Conservation (phyloP, 1,284 basidiomycete species). For the Grifola frondosa region DNA sequence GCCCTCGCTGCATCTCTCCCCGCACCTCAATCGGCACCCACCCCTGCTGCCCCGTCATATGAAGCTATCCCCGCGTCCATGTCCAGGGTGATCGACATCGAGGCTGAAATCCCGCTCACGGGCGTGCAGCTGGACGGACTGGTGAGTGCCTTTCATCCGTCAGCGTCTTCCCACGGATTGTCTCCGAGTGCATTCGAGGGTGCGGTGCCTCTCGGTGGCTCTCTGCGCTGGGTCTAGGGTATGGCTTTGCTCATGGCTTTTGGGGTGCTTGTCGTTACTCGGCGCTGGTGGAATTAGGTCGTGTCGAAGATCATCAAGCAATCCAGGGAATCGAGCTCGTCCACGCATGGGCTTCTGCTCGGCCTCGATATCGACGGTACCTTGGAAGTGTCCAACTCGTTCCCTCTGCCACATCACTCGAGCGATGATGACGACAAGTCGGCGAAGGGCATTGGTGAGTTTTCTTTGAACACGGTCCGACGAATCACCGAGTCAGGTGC, state of each 20-base stretch:
- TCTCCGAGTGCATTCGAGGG: conserved; percentile 13
- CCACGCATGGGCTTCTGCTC: conserved; percentile 82
- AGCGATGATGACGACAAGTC: conserved; percentile 80
- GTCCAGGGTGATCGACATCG: conserved; percentile 88
- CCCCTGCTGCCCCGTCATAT: conserved; percentile 63
- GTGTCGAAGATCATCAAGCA: conserved; percentile 94
- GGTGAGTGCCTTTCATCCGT: conserved; percentile 47
- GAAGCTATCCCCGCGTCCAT: conserved; percentile 86
- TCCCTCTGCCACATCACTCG: conserved; percentile 75
- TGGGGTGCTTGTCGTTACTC: not conserved
- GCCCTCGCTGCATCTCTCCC: conserved; percentile 83
- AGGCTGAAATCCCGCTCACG: conserved; percentile 80
- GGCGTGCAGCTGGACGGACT: conserved; percentile 82
- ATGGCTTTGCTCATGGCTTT: not conserved
- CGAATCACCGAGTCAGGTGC: conserved; percentile 4
- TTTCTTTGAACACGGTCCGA: not conserved
- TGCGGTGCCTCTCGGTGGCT: conserved; percentile 5
- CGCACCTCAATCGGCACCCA: conserved; percentile 54
- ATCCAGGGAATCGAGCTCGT: conserved; percentile 64
- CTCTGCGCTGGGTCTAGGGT: conserved; percentile 3
- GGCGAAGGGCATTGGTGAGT: conserved; percentile 67
- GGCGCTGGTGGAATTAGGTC: conserved; percentile 50
- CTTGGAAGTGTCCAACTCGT: conserved; percentile 91
- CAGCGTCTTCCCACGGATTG: conserved; percentile 4
- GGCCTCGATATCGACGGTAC: conserved; percentile 91